Evolutionary conservation across 2,329 filamentous ascomycete species (phyloP), one percentile per base, ranked within the genome.

Genomic region (Fusarium sp.): DNA sequence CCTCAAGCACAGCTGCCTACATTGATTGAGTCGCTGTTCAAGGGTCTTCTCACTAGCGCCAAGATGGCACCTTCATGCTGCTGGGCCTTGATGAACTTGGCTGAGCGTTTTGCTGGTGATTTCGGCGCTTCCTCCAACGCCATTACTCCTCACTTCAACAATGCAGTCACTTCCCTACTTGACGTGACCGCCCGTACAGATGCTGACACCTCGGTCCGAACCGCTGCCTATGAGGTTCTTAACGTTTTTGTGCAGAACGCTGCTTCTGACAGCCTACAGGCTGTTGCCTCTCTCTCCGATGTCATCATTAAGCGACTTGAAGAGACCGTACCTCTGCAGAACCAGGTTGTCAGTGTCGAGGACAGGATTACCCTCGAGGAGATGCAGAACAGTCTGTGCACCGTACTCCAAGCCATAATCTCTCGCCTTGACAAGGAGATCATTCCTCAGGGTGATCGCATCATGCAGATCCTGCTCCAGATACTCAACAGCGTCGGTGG

Each of bases 1-100:
- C 91, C 93, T 40, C 84, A 87, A 71, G 85, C 90, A 67, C 93
- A 97, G 77, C 87, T 99, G 7, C 92, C 94, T 68, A 88, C 91
- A 20, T 85, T 99, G 66, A 95, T 99, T 75, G 88, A 89, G 57
- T 92, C 94, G 40, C 87, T 99, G 11, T 99, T 99, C 83, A 89
- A 90, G 72, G 96, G 95, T 50, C 86, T 99, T 62, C 89, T 93
- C 62, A 95, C 92, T 82, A 96, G 92, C 78, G 91, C 94, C 62
- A 97, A 97, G 87, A 99, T 99, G 90, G 96, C 95, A 32, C 90
- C 93, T 56, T 99, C 96, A 30, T 98, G 96, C 88, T 99, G 96
- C 83, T 97, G 96, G 96, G 94, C 96, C 32, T 83, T 99, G 71
- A 98, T 99, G 93, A 99, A 98, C 82, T 83, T 99, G 77, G 95